Percentiles rank a stretch among this genome's conserved stretches.
Evolutionary conservation across 2,329 filamentous ascomycete species (phyloP).

Genomic region (Cryphonectria parasitica): DNA sequence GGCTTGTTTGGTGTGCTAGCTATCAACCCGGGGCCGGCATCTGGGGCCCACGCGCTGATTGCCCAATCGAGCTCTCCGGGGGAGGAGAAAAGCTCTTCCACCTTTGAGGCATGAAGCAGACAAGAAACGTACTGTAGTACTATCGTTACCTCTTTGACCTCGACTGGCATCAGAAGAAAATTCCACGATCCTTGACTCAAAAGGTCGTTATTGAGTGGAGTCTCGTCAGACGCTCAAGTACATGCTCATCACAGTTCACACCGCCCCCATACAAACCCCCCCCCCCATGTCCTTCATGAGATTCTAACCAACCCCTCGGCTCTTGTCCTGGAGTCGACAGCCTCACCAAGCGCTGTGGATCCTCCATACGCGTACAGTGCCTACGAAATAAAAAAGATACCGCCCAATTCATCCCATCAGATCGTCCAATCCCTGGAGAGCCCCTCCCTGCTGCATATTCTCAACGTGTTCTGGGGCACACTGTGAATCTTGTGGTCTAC

Average conservation of each 20-base stretch:
- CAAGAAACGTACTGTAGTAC: background rate
- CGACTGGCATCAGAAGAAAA: slow-evolving; percentile 14
- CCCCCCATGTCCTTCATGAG: background rate
- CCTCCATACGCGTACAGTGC: slow-evolving; percentile 24
- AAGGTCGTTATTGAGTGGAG: slow-evolving; percentile 21
- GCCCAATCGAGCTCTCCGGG: slow-evolving; percentile 20
- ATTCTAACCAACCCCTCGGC: slow-evolving; percentile 5
- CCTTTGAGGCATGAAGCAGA: slow-evolving; percentile 11
- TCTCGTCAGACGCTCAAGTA: slow-evolving; percentile 13
- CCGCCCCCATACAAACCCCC: background rate
- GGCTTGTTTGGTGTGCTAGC: background rate
- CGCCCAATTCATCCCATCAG: slow-evolving; percentile 1
- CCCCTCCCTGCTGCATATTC: slow-evolving; percentile 14
- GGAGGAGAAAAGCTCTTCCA: slow-evolving; percentile 5
- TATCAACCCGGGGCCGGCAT: slow-evolving; percentile 16
- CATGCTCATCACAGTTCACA: slow-evolving; percentile 13
- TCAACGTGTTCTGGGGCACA: slow-evolving; percentile 22
- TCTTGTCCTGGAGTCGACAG: slow-evolving; percentile 15
- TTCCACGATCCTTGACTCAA: background rate
- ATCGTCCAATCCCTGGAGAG: slow-evolving; percentile 11
- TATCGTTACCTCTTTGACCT: slow-evolving; percentile 8
- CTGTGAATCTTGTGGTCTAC: slow-evolving; percentile 16
- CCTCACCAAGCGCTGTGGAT: slow-evolving; percentile 23
- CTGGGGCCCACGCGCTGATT: slow-evolving; percentile 17
- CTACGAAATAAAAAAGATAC: background rate